Base-by-base conservation (phyloP, 805 yeast species). In the Candida michaelii region DNA sequence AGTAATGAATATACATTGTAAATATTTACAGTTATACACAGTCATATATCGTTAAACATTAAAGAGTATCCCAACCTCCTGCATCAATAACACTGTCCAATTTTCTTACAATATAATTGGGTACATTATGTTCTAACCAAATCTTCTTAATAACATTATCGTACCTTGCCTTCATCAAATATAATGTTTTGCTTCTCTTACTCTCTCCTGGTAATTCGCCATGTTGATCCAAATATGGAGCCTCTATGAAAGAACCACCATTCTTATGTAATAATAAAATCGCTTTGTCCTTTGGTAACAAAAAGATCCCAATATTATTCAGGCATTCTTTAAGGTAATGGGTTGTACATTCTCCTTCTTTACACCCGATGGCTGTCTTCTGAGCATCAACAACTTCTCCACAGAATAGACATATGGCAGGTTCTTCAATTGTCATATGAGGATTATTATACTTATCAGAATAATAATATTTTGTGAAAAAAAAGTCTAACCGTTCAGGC, bases 41-140 rank as follows among this genome's bases (percentile, higher is more conserved):
- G n/a, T n/a, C n/a, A n/a, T n/a, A 21, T 21, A 21, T 8, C 23
- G 8, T 6, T 21, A 21, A 21, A 6, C 23, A 33, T 59, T 66
- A 88, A 47, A 85, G 66, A 1, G 93, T 86, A 52, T 85, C 93
- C 99, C 99, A 91, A 0, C 99, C 99, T 7, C 99, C 99, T 29
- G 84, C 79, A 60, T 91, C 98, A 25, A 83, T 63, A 6, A 76
- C 77, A 30, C 83, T 80, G 53, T 91, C 98, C 12, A 91, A 72
- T 50, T 82, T 81, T 48, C 98, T 72, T 1, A 89, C 89, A 25
- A 90, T 82, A 34, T 74, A 71, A 52, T 87, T 88, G 3, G 88
- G 83, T 2, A 88, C 69, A 55, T 85, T 86, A 55, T 89, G 90
- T 43, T 79, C 83, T 14, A 90, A 68, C 90, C 97, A 85, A 32